Conservation (phyloP, 805 yeast genomes). For the Danielozyma ontarioensis region DNA sequence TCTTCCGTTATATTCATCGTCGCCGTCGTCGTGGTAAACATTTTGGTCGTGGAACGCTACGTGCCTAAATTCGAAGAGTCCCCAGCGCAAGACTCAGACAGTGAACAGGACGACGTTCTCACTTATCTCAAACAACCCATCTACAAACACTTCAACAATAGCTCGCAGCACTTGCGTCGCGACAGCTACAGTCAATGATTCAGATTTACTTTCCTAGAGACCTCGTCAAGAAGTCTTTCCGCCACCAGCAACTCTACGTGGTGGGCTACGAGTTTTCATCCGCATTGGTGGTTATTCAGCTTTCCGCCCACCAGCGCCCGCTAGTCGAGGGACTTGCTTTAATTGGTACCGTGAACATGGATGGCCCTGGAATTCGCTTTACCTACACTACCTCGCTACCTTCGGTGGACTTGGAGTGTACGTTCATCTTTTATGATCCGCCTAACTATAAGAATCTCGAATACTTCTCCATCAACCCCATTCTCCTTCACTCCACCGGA, state of each 20-base stretch:
- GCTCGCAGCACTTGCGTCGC: conserved; percentile 37
- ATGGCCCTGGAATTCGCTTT: conserved; percentile 3
- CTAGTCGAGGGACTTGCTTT: conserved; percentile 9
- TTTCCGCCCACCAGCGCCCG: conserved; percentile 5
- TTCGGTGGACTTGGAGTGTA: conserved; percentile 5
- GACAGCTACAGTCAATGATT: conserved; percentile 33
- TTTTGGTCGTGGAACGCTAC: too few relatives aligned
- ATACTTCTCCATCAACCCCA: conserved; percentile 71
- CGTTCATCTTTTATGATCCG: conserved; percentile 50
- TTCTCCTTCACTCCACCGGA: conserved; percentile 51
- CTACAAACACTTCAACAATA: conserved; percentile 30
- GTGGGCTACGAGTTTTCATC: conserved; percentile 21
- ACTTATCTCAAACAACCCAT: conserved; percentile 12
- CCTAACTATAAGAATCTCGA: conserved; percentile 71
- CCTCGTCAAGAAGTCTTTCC: conserved; percentile 10
- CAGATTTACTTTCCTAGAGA: conserved; percentile 34
- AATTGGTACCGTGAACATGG: conserved; percentile 12
- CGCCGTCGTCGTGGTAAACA: too few relatives aligned
- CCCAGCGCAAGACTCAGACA: too few relatives aligned
- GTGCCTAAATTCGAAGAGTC: too few relatives aligned
- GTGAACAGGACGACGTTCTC: conserved; percentile 1
- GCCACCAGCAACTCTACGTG: conserved; percentile 5
- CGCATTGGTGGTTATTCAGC: conserved; percentile 17
- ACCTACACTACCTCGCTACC: background rate
- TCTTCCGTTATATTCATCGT: too few relatives aligned